phyloP scores from a whole-genome alignment of 495 filamentous ascomycete species.

The Trichoderma gamsii region DNA sequence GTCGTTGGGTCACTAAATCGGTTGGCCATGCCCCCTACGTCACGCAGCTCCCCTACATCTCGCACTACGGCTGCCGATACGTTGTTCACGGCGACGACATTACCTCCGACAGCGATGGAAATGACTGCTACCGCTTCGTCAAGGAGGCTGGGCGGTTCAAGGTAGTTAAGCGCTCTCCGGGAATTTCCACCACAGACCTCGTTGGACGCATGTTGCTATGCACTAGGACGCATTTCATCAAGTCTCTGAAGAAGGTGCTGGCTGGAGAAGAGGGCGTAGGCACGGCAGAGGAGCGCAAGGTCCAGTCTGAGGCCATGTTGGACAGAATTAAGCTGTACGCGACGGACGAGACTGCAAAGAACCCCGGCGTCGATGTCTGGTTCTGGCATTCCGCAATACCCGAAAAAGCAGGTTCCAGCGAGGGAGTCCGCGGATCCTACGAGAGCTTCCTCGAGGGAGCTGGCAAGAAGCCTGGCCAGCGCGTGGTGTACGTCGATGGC shows the following conservation, averaged over 20 bases:
- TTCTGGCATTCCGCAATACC: conserved; percentile 55
- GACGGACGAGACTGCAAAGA: conserved; percentile 68
- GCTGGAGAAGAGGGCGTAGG: conserved; percentile 66
- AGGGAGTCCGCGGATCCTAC: conserved; percentile 32
- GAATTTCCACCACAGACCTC: conserved; percentile 94
- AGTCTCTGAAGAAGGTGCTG: conserved; percentile 60
- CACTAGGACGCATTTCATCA: conserved; percentile 82
- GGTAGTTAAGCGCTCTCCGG: conserved; percentile 91
- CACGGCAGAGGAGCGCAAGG: conserved; percentile 56
- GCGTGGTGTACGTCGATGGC: conserved; percentile 90
- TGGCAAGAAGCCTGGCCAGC: conserved; percentile 64
- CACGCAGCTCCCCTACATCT: conserved; percentile 86
- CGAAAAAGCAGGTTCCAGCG: conserved; percentile 38
- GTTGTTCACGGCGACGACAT: conserved; percentile 98
- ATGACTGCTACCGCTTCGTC: conserved; percentile 96
- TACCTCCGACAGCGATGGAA: conserved; percentile 81
- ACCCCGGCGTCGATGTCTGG: conserved; percentile 71
- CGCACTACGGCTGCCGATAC: conserved; percentile 85
- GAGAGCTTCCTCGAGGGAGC: conserved; percentile 64
- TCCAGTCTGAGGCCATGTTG: conserved; percentile 52
- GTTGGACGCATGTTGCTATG: conserved; percentile 96
- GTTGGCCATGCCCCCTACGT: conserved; percentile 91
- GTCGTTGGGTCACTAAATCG: conserved; percentile 82
- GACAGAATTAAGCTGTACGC: conserved; percentile 78
- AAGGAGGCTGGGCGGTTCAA: conserved; percentile 87